Evolutionary conservation across 1,139 yeast species (phyloP).

Genomic region (Kazachstania sp.): DNA sequence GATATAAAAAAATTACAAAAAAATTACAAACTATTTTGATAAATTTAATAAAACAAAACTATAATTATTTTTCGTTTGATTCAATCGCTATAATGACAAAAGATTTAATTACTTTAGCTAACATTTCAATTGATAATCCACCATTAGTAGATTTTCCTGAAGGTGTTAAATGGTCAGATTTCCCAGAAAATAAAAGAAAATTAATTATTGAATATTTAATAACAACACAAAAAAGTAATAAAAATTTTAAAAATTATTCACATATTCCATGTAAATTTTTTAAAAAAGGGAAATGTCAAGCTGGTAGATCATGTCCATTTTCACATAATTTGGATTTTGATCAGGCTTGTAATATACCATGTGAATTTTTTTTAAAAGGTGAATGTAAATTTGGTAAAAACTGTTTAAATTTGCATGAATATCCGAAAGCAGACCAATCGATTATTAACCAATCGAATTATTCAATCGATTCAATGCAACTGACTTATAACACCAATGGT

Average conservation of each 20-base stretch:
- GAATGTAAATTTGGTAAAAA: conserved; percentile 89
- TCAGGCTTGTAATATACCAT: conserved; percentile 57
- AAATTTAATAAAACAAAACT: too few relatives aligned
- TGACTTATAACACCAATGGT: too few relatives aligned
- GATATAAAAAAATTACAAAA: too few relatives aligned
- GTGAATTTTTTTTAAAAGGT: conserved; percentile 91
- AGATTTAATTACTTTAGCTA: background rate
- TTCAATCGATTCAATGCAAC: too few relatives aligned
- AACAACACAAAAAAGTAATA: conserved; percentile 21
- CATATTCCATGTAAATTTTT: conserved; percentile 96
- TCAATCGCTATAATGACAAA: background rate
- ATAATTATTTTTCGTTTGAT: too few relatives aligned
- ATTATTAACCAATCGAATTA: too few relatives aligned
- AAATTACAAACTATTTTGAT: too few relatives aligned
- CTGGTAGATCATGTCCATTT: conserved; percentile 86
- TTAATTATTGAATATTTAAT: conserved; percentile 22
- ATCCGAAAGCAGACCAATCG: too few relatives aligned
- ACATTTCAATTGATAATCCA: background rate
- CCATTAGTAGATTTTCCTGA: background rate
- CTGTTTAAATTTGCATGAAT: conserved; percentile 78
- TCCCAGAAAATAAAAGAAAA: conserved; percentile 22
- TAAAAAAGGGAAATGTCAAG: conserved; percentile 88
- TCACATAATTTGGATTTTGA: conserved; percentile 53
- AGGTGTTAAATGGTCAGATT: conserved; percentile 2
- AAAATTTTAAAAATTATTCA: conserved; percentile 31